Evolutionary conservation across 2,329 filamentous ascomycete species (phyloP).

Genomic region (Sarocladiaceae sp.): DNA sequence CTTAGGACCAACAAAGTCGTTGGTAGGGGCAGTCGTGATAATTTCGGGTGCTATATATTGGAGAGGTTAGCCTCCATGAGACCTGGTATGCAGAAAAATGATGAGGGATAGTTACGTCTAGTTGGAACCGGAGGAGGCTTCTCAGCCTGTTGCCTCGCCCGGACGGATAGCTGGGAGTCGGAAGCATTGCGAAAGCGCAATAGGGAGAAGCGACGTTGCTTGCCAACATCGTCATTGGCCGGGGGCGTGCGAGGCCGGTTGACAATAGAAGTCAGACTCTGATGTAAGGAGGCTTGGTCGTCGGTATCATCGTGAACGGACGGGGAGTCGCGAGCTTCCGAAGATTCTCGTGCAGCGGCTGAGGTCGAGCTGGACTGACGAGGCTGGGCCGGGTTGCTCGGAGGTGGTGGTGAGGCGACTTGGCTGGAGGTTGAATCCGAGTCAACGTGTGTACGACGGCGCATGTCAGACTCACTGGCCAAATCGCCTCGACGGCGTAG

Average conservation of each 20-base stretch:
- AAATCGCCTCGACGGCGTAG: constrained; percentile 54
- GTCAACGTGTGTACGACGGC: constrained; percentile 40
- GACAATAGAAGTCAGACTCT: constrained; percentile 19
- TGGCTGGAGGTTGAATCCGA: constrained; percentile 18
- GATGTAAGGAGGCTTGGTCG: constrained; percentile 16
- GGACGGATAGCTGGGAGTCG: constrained; percentile 77
- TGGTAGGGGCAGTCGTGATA: constrained; percentile 86
- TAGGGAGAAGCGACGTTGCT: constrained; percentile 59
- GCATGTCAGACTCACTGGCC: constrained; percentile 54
- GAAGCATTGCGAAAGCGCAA: constrained; percentile 87
- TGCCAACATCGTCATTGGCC: constrained; percentile 47
- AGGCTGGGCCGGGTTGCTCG: constrained; percentile 2
- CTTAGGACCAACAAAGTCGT: constrained; percentile 46
- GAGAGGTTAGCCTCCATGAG: too few species aligned
- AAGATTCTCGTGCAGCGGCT: constrained; percentile 4
- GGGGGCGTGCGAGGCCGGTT: constrained; percentile 41
- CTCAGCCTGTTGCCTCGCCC: constrained; percentile 62
- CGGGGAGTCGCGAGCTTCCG: constrained; percentile 6
- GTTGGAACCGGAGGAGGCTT: constrained; percentile 49
- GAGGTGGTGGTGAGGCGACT: constrained; percentile 10
- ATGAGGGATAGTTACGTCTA: constrained; percentile 51
- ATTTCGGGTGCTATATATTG: constrained; percentile 65
- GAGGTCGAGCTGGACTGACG: constrained; percentile 1
- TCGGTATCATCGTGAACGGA: constrained; percentile 10
- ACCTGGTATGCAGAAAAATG: constrained; percentile 21